These are phyloP conservation scores for Calocybe gambosa DNA, from an alignment of 1,284 basidiomycete species.

Conservation along the genomic window DNA sequence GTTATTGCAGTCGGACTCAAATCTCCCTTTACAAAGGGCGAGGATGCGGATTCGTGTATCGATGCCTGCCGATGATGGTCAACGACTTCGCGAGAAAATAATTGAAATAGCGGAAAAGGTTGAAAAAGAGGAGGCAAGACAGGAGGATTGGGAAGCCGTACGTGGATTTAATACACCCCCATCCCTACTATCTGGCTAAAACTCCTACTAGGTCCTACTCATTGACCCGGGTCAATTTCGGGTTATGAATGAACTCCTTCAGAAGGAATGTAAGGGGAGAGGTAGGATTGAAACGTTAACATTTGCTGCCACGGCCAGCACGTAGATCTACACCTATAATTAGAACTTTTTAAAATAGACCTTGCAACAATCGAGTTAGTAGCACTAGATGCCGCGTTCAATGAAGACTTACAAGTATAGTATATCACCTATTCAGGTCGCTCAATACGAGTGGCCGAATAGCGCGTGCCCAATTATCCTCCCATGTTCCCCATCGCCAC, in stretches of 20 bases:
- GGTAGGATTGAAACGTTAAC: constrained; percentile 80
- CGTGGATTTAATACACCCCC: constrained; percentile 25
- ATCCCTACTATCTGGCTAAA: constrained; percentile 7
- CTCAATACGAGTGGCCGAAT: constrained; percentile 58
- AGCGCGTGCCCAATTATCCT: constrained; percentile 74
- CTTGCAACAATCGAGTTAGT: too few relatives aligned
- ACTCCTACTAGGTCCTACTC: constrained; percentile 62
- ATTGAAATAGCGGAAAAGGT: constrained; percentile 73
- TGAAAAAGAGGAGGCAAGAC: constrained; percentile 75
- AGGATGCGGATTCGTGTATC: constrained; percentile 88
- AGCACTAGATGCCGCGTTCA: too few relatives aligned
- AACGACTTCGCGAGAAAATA: constrained; percentile 69
- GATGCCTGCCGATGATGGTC: constrained; percentile 71
- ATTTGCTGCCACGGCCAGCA: constrained; percentile 55
- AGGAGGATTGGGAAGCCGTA: constrained; percentile 86
- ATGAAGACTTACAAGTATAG: too few relatives aligned
- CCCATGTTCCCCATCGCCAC: constrained; percentile 73
- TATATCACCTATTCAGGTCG: constrained; percentile 33
- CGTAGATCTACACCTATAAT: constrained; percentile 3
- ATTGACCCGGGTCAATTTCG: constrained; percentile 94
- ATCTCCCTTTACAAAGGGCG: constrained; percentile 87
- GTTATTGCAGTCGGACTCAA: constrained; percentile 71
- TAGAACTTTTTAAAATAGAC: background rate
- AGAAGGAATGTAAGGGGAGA: constrained; percentile 84
- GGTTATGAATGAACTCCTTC: constrained; percentile 83